Conservation (phyloP, 1,284 basidiomycete genomes). For the Neolentinus lepideus region DNA sequence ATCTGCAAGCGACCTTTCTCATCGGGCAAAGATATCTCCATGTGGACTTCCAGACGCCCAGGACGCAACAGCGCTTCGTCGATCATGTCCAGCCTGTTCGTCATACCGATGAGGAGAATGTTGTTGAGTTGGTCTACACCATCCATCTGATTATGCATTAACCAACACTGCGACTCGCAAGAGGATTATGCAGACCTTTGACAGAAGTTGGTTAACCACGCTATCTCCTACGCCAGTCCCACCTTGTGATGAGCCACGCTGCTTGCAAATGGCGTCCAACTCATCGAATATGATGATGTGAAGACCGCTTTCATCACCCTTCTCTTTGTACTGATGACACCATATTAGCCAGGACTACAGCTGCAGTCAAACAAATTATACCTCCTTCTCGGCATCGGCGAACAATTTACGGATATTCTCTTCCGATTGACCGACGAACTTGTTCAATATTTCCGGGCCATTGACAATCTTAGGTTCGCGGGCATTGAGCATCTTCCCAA, state of each 20-base stretch:
- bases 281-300: slow-evolving; percentile 99
- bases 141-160: slow-evolving; percentile 71
- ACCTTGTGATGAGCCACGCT: slow-evolving; percentile 83
- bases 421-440: slow-evolving; percentile 97
- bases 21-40: slow-evolving; percentile 98
- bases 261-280: slow-evolving; percentile 97
- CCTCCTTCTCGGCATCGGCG: slow-evolving; percentile 96
- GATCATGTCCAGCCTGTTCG: slow-evolving; percentile 98
- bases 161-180: background rate
- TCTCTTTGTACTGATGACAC: slow-evolving; percentile 81
- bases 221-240: slow-evolving; percentile 99
- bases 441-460: slow-evolving; percentile 96
- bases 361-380: slow-evolving; percentile 20
- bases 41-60: slow-evolving; percentile 99
- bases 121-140: slow-evolving; percentile 99
- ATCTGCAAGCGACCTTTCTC: slow-evolving; percentile 93
- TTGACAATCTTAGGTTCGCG: slow-evolving; percentile 98
- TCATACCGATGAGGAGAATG: slow-evolving; percentile 99
- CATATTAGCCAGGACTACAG: background rate
- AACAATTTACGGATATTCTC: slow-evolving; percentile 99
- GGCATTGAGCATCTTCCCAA: slow-evolving; percentile 99
- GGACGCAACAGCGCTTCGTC: slow-evolving; percentile 97
- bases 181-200: slow-evolving; percentile 55
- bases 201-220: slow-evolving; percentile 96
- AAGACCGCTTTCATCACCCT: slow-evolving; percentile 95